Base-by-base conservation (phyloP, 2,329 filamentous ascomycete species). In the Dactylonectria estremocensis region DNA sequence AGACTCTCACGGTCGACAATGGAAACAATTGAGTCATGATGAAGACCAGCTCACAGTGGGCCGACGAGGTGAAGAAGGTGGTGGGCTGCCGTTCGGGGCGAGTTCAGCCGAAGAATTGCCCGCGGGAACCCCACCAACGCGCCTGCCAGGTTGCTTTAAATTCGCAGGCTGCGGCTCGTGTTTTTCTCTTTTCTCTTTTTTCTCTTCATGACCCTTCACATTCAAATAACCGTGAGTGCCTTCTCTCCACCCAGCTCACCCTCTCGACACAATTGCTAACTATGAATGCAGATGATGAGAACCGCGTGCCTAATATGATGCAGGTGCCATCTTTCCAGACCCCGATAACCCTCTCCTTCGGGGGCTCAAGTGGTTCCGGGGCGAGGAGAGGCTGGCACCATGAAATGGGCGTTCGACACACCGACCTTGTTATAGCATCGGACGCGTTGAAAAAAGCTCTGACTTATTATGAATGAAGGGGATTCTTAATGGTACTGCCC, bases 321-420 rank as follows among this genome's bases (percentile, higher is more conserved):
- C 81, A 82, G 87, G 88, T 93, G 76, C 87, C 86, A 87, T 86
- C 84, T 87, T 85, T 83, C 85, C 87, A 85, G 87, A 86, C 85
- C 88, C 85, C 85, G 85, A 88, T 49, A 89, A 93, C 94, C 95
- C 95, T 98, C 92, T 92, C 90, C 84, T 88, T 84, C 85, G 91
- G 93, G 73, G 57, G 95, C 95, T 93, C 82, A 94, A 98, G 96
- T 88, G 95, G 94, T 92, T 87, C 87, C 88, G 84, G 85, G 88
- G 90, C 82, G 84, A 86, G 84, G 87, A 83, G 83, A 86, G 85
- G 84, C 63, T 84, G 90, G 89, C 84, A 92, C 90, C 87, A 89
- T 99, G 96, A 98, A 91, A 95, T 95, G 89, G 92, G 96, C 95
- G 96, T 98, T 93, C 95, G 95, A 94, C 96, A 98, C 95, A 97